Evolutionary conservation across 768 basidiomycete genomes (phyloP).

Genomic region (Inosperma sp.): DNA sequence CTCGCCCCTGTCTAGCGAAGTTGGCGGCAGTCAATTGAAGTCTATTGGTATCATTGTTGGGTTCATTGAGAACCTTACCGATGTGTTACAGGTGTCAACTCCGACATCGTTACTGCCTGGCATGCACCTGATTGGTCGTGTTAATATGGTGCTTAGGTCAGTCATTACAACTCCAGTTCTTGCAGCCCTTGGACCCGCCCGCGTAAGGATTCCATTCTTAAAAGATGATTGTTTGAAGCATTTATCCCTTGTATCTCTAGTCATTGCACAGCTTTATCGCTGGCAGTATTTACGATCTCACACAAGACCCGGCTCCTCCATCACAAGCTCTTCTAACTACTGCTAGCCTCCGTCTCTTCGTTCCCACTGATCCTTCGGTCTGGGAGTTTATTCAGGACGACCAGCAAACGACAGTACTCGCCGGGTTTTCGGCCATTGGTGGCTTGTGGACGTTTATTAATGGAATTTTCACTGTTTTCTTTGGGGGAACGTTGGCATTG

Average conservation of each 20-base stretch:
- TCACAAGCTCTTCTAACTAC: not conserved
- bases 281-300: not conserved
- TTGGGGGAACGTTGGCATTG: constrained; percentile 4
- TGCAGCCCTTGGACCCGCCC: not conserved
- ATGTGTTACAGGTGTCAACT: constrained; percentile 1
- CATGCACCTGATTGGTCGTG: not conserved
- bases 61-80: not conserved
- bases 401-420: constrained; percentile 6
- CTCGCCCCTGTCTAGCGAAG: not conserved
- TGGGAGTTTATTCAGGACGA: constrained; percentile 8
- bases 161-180: not conserved
- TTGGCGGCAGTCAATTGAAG: constrained; percentile 1
- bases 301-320: not conserved
- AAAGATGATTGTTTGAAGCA: not conserved
- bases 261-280: not conserved
- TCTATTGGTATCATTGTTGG: not conserved
- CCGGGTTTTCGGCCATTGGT: constrained; percentile 7
- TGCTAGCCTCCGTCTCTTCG: constrained; percentile 12
- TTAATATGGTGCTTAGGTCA: not conserved
- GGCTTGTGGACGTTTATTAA: constrained; percentile 11
- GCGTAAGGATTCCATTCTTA: not conserved
- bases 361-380: constrained; percentile 12
- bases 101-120: constrained; percentile 1
- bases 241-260: not conserved
- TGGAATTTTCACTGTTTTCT: constrained; percentile 9